Evolutionary conservation across 2,329 filamentous ascomycete genomes (phyloP), one percentile per base, ranked within the genome.

Genomic region (Apiospora rasikravindrae): DNA sequence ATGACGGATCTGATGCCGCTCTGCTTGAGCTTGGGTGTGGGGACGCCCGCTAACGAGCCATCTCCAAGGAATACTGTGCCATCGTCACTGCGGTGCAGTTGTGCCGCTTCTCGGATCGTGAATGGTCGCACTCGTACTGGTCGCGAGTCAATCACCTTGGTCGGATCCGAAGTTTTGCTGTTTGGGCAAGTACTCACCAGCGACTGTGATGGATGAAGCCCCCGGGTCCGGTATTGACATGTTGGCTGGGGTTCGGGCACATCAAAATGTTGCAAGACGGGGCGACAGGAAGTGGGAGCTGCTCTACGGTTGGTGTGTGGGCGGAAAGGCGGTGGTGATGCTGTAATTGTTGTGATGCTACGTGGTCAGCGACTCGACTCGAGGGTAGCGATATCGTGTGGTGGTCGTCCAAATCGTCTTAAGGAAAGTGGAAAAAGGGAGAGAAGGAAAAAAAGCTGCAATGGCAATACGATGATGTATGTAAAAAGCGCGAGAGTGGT

Each of bases 41-140:
- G 95, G 19, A 89, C 92, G 66, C 90, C 93, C n/a, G 96, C 96
- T 71, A 99, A 88, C 24, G 96, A 98, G 73, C 96, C 96, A 82
- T 99, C 96, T 73, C 96, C 96, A n/a, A 99, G 89, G 81, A 99
- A 99, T 49, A 98, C 83, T 6, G 94, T 95, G 70, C 92, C 91
- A 82, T 98, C 96, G 77, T 99, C 96, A 78, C 84, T 89, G 80
- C 88, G 90, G 69, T 90, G 87, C 87, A 99, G 85, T 84, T 98
- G 96, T 53, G 96, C 96, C 77, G 96, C 96, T 87, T 99, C 96
- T 84, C 95, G 89, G 77, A 98, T 98, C 14, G 91, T 93, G 78
- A 93, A 93, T 7, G 91, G 91, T 77, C 91, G 89, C 76, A 93
- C 91, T 79, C 91, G 90, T 75, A 93, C 91, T 91, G 77, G 26